These are phyloP conservation scores for Colletotrichum viniferum DNA, from an alignment of 2,329 filamentous ascomycete genomes.

Conservation along the genomic window DNA sequence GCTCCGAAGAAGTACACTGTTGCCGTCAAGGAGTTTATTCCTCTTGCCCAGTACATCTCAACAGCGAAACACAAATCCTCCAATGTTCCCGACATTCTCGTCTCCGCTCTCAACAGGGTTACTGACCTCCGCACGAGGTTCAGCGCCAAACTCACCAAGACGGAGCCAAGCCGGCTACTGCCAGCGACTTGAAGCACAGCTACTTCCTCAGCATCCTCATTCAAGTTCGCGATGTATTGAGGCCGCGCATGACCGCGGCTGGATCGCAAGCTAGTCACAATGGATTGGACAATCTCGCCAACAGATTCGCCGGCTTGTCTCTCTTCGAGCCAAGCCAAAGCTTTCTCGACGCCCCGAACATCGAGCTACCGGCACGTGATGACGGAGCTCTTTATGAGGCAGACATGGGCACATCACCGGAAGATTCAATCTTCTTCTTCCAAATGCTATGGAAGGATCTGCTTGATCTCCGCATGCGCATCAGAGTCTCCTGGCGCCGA, in stretches of 20 bases:
- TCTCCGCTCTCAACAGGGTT: constrained; percentile 35
- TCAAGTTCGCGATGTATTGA: constrained; percentile 34
- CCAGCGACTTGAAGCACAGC: constrained; percentile 30
- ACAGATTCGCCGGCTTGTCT: constrained; percentile 34
- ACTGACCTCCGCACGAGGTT: constrained; percentile 38
- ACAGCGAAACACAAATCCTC: constrained; percentile 22
- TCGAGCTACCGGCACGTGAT: constrained; percentile 18
- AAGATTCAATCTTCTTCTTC: constrained; percentile 33
- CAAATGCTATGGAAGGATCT: constrained; percentile 33
- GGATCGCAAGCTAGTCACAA: background rate
- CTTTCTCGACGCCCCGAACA: constrained; percentile 37
- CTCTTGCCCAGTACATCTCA: constrained; percentile 42
- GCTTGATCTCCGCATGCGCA: constrained; percentile 26
- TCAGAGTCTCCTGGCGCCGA: constrained; percentile 34
- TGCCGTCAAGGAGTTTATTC: constrained; percentile 39
- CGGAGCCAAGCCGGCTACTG: constrained; percentile 13
- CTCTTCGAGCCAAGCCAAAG: constrained; percentile 40
- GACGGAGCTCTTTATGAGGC: constrained; percentile 32
- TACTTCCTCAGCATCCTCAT: constrained; percentile 39
- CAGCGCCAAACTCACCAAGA: constrained; percentile 22
- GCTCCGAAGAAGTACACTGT: constrained; percentile 33
- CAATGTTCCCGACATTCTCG: constrained; percentile 32
- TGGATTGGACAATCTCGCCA: background rate
- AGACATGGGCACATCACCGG: constrained; percentile 1
- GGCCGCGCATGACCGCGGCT: constrained; percentile 29